Evolutionary conservation across 768 basidiomycete genomes (phyloP).

Genomic region (Pleurotus giganteus): DNA sequence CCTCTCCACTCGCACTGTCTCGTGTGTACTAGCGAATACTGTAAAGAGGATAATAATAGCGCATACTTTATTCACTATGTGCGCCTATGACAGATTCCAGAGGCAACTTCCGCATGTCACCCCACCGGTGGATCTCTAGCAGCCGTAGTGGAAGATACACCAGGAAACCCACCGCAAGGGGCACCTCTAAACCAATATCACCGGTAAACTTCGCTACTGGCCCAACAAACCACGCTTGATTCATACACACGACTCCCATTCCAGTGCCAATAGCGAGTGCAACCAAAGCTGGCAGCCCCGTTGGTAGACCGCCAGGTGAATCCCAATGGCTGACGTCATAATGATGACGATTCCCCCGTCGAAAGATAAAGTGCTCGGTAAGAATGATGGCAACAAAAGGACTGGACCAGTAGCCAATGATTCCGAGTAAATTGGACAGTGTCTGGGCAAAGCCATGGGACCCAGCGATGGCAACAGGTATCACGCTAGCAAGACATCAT

Average conservation of each 20-base stretch:
- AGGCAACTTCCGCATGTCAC: neutral
- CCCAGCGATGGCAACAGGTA: constrained; percentile 72
- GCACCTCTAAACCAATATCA: constrained; percentile 70
- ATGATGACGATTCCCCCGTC: constrained; percentile 39
- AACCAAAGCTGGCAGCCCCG: constrained; percentile 58
- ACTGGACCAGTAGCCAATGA: constrained; percentile 57
- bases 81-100: too few relatives aligned
- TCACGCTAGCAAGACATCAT: constrained; percentile 43
- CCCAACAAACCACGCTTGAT: constrained; percentile 69
- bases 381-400: constrained; percentile 60
- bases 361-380: constrained; percentile 67
- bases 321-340: constrained; percentile 61
- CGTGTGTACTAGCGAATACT: too few relatives aligned
- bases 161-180: constrained; percentile 44
- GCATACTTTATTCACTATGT: too few relatives aligned
- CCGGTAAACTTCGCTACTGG: constrained; percentile 64
- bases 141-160: constrained; percentile 48
- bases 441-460: constrained; percentile 61
- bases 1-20: too few relatives aligned
- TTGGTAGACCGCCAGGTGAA: constrained; percentile 48
- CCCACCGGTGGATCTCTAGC: constrained; percentile 28
- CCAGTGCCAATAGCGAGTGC: constrained; percentile 51
- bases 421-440: constrained; percentile 59
- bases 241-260: constrained; percentile 64
- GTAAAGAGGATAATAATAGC: too few relatives aligned